These are phyloP conservation scores for Lobosporangium transversale DNA, from an alignment of 192 early-diverging fungal genomes.

Conservation along the genomic window DNA sequence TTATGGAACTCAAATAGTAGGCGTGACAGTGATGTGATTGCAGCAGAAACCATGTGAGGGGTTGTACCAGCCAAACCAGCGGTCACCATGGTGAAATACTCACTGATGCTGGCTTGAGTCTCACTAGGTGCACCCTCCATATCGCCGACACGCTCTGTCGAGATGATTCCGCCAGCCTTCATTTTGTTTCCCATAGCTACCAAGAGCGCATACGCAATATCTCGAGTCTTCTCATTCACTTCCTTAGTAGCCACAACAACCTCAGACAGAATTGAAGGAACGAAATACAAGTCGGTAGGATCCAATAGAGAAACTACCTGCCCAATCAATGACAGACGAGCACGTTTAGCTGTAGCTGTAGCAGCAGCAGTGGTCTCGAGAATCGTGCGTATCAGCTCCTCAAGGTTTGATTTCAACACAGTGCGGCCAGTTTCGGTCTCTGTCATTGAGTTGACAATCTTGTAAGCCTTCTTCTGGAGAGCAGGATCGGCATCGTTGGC, in stretches of 20 bases:
- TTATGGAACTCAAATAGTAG: constrained; percentile 94
- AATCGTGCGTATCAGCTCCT: constrained; percentile 71
- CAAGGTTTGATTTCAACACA: constrained; percentile 59
- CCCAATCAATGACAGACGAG: constrained; percentile 78
- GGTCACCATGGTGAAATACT: constrained; percentile 93
- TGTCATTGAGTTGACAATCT: constrained; percentile 74
- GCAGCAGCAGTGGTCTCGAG: constrained; percentile 76
- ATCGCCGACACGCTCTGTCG: constrained; percentile 56
- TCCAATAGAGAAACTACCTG: constrained; percentile 72
- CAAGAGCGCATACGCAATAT: constrained; percentile 83
- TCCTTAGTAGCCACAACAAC: constrained; percentile 95
- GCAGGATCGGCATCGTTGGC: constrained; percentile 72
- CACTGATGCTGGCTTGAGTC: constrained; percentile 67
- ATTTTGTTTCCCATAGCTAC: constrained; percentile 93
- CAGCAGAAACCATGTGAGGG: constrained; percentile 91
- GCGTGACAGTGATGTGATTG: constrained; percentile 83
- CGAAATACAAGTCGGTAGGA: constrained; percentile 78
- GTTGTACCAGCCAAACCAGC: constrained; percentile 95
- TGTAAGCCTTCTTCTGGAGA: constrained; percentile 97
- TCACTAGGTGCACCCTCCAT: constrained; percentile 38
- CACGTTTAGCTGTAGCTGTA: constrained; percentile 78
- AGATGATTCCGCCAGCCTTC: constrained; percentile 70
- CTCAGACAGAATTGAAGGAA: constrained; percentile 89
- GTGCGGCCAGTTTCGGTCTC: constrained; percentile 58
- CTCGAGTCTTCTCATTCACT: constrained; percentile 86